A percentile compares a stretch with the other conserved stretches of the same genome.
phyloP scores from a whole-genome alignment of 1,139 yeast genomes.

The Debaryomycetaceae sp. region DNA sequence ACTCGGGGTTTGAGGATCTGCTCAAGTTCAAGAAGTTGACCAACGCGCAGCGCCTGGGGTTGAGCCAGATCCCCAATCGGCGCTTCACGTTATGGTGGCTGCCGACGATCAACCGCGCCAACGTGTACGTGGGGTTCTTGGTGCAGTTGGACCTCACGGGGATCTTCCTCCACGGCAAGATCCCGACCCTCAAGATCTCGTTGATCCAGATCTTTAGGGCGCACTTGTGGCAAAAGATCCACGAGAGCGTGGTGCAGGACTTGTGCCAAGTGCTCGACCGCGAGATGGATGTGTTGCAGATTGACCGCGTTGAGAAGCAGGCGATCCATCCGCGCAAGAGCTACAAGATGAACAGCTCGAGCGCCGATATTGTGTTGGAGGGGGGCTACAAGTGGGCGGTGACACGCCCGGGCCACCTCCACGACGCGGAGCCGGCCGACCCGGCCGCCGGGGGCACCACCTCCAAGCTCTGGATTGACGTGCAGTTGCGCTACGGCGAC shows the following conservation, averaged over 20 bases:
- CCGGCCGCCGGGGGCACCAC: constrained; percentile 45
- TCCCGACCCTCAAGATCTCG: constrained; percentile 93
- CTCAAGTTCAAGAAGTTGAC: constrained; percentile 92
- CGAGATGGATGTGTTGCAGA: constrained; percentile 77
- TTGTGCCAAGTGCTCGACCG: constrained; percentile 87
- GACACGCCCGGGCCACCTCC: constrained; percentile 74
- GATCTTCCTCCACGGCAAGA: constrained; percentile 93
- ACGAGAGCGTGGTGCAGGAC: constrained; percentile 92
- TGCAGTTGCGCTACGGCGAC: constrained; percentile 93
- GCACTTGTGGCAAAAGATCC: constrained; percentile 98
- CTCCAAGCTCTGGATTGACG: constrained; percentile 90
- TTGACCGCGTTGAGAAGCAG: constrained; percentile 84
- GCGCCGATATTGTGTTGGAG: constrained; percentile 82
- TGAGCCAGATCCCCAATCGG: constrained; percentile 96
- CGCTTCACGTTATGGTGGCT: constrained; percentile 99
- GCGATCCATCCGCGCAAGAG: constrained; percentile 97
- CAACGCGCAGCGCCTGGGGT: constrained; percentile 95
- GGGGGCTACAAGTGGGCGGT: constrained; percentile 83
- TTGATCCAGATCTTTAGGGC: constrained; percentile 95
- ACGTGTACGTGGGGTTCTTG: constrained; percentile 94
- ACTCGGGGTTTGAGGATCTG: constrained; percentile 94
- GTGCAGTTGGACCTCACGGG: constrained; percentile 97
- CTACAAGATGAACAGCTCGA: constrained; percentile 92
- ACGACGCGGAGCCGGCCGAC: constrained; percentile 53
- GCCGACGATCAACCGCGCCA: constrained; percentile 96